Evolutionary conservation across 805 yeast species (phyloP), one percentile per base, ranked within the genome.

Genomic region (Wickerhamomyces silvicola): DNA sequence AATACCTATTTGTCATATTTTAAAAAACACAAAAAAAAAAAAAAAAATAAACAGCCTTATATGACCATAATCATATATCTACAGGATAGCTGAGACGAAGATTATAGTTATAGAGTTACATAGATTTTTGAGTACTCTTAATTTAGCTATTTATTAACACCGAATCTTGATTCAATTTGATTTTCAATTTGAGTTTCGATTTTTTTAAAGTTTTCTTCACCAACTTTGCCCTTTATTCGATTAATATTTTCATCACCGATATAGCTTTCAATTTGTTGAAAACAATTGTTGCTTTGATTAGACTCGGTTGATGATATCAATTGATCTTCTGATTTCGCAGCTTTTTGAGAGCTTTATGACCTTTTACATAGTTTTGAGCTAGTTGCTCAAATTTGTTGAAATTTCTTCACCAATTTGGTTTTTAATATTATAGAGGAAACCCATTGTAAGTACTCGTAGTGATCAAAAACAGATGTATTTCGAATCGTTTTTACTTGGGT

Each of bases 221-320:
- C 63, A 33, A 57, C 50, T 36, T 52, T 49, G 25, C 32, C 28
- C 37, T 49, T 50, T 39, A 54, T 39, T 28, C 46, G 38, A 20
- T 45, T 36, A 25, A 58, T 38, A 21, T 43, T 55, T 10, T 56
- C 62, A 25, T 50, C 37, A 32, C 63, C 61, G 21, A 50, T 41
- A 35, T 30, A 41, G 10, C 43, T 32, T 42, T 58, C 61, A 19
- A 56, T 47, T 35, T n/a, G n/a, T 48, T 46, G 33, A 44, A 39
- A 23, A 56, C 52, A 34, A n/a, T n/a, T 47, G 43, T 38, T 55
- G 52, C 31, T 21, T 26, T 13, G 20, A 16, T 16, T 16, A 10
- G 18, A 18, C 28, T 30, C 13, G 28, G 22, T 10, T 19, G 33
- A 22, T 10, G 15, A 13, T 18, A 28, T 20, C 19, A 24, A 19